Conservation (phyloP, 2,329 filamentous ascomycete genomes). For the Colletotrichum lupini region DNA sequence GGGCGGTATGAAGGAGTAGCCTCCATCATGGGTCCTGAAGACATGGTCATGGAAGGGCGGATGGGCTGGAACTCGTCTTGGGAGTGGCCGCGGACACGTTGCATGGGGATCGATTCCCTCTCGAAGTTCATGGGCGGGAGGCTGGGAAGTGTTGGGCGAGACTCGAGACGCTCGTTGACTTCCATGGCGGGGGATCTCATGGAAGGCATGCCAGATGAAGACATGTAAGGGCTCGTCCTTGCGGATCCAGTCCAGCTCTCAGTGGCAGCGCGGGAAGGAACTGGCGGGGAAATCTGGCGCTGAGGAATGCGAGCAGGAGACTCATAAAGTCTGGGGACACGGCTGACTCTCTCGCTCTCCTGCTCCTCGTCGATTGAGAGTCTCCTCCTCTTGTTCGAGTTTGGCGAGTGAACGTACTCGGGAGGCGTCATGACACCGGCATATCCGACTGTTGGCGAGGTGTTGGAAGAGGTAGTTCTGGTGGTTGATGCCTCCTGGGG, state of each 20-base stretch:
- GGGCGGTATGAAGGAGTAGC: constrained; percentile 46
- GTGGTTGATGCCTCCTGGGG: constrained; percentile 44
- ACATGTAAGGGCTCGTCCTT: constrained; percentile 48
- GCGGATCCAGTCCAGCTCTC: constrained; percentile 50
- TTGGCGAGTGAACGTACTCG: constrained; percentile 62
- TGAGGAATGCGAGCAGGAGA: constrained; percentile 46
- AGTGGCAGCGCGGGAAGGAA: constrained; percentile 40
- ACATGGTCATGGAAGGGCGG: constrained; percentile 42
- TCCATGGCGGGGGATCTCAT: constrained; percentile 47
- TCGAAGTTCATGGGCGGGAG: constrained; percentile 54
- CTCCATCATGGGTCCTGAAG: constrained; percentile 45
- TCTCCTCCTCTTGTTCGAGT: constrained; percentile 59
- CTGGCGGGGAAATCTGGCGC: constrained; percentile 50
- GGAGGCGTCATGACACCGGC: constrained; percentile 50
- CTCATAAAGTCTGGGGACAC: constrained; percentile 59
- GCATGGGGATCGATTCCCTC: constrained; percentile 45
- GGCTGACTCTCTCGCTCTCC: constrained; percentile 53
- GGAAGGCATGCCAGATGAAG: constrained; percentile 43
- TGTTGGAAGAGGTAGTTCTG: constrained; percentile 47
- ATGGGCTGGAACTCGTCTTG: constrained; percentile 50
- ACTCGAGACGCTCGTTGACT: constrained; percentile 47
- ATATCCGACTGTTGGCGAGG: constrained; percentile 47
- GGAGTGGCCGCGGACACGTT: constrained; percentile 45
- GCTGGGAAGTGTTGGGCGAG: constrained; percentile 52
- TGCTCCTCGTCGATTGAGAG: constrained; percentile 54